Percentiles rank a stretch among this genome's conserved stretches.
phyloP scores from a whole-genome alignment of 495 filamentous ascomycete species.

The Aspergillus sclerotiicarbonarius region DNA sequence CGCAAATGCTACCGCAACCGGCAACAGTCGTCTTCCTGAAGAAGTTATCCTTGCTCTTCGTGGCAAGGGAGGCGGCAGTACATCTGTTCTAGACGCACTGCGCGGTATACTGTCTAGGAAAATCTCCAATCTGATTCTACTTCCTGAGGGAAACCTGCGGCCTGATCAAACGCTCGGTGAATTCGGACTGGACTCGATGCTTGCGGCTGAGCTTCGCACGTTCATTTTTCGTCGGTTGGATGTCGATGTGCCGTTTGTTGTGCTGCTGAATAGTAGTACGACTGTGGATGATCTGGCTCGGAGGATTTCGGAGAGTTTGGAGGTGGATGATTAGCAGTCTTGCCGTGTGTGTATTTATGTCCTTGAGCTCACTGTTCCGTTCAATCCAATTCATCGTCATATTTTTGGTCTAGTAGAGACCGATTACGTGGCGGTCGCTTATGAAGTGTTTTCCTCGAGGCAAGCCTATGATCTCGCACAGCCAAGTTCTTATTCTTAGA shows the following conservation, averaged over 20 bases:
- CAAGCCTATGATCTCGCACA: too few species aligned
- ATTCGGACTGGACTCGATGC: background rate
- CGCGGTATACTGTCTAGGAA: background rate
- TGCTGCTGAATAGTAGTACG: background rate
- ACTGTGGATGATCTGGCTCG: background rate
- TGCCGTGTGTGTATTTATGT: too few species aligned
- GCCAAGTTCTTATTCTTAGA: too few species aligned
- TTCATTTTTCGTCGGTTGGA: background rate
- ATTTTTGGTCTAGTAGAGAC: too few species aligned
- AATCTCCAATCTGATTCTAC: background rate
- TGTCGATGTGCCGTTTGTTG: background rate
- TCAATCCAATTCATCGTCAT: too few species aligned
- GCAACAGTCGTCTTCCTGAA: background rate
- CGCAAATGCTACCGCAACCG: background rate
- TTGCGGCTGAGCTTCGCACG: background rate
- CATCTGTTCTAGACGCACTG: background rate
- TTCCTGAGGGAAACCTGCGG: background rate
- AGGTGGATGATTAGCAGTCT: too few species aligned
- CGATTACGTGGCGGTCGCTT: too few species aligned
- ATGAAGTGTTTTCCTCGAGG: too few species aligned
- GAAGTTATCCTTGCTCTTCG: background rate
- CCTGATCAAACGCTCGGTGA: background rate
- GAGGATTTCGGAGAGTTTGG: background rate
- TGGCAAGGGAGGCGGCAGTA: background rate
- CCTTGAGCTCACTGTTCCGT: too few species aligned